These are phyloP conservation scores for Tympanopsis confertula DNA, from an alignment of 2,329 filamentous ascomycete species.

Conservation along the genomic window DNA sequence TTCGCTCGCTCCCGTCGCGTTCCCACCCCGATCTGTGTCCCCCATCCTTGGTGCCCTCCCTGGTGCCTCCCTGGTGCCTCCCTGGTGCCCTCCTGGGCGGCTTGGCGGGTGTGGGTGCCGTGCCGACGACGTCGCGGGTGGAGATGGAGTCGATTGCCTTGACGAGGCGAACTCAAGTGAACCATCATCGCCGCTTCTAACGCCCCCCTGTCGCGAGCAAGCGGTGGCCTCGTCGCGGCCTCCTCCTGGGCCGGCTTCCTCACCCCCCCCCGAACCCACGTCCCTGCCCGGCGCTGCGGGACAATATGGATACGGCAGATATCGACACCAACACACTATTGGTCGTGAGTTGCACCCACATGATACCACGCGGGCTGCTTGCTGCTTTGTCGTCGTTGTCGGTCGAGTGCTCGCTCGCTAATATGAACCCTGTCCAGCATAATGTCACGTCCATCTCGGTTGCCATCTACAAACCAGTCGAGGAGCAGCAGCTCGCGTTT, in stretches of 20 bases:
- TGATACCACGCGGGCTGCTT: too few relatives aligned
- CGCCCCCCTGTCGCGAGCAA: background rate
- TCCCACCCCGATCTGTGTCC: too few relatives aligned
- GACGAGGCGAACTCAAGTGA: too few relatives aligned
- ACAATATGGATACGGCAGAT: conserved; percentile 51
- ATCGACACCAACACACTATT: conserved; percentile 51
- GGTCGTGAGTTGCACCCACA: conserved; percentile 38
- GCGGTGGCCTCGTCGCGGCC: background rate
- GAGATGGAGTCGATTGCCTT: too few relatives aligned
- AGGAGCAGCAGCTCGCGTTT: conserved; percentile 29
- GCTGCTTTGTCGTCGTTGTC: too few relatives aligned
- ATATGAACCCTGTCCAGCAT: conserved; percentile 25
- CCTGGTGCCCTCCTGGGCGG: too few relatives aligned
- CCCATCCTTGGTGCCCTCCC: too few relatives aligned
- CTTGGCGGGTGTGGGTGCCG: too few relatives aligned
- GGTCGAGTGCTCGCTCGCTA: conserved; percentile 1
- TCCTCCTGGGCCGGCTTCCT: background rate
- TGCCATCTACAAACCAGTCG: conserved; percentile 39
- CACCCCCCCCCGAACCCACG: conserved; percentile 9
- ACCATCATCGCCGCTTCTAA: too few relatives aligned
- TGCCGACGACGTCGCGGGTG: too few relatives aligned
- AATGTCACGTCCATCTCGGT: conserved; percentile 43
- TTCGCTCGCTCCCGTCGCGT: too few relatives aligned
- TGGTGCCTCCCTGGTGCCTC: too few relatives aligned
- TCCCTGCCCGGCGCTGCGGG: conserved; percentile 12